A percentile compares a stretch with the other conserved stretches of the same genome.
phyloP scores from a whole-genome alignment of 345 rosid species.

The Corchorus capsularis region DNA sequence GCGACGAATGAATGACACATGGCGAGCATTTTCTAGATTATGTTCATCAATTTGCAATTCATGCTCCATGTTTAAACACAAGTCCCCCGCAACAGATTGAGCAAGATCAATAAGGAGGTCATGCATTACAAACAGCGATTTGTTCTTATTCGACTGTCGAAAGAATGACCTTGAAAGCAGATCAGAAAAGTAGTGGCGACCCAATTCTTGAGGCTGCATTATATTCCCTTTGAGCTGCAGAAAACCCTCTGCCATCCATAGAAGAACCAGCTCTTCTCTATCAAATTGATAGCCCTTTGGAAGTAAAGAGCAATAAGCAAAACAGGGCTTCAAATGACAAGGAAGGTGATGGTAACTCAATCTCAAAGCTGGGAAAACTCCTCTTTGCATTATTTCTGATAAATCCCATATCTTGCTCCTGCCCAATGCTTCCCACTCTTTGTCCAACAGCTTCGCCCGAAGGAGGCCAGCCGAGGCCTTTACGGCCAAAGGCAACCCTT shows the following conservation, averaged over 20 bases:
- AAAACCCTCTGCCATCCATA: conserved; percentile 40
- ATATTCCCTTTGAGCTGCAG: background rate
- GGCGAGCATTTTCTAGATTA: conserved; percentile 13
- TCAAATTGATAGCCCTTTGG: conserved; percentile 22
- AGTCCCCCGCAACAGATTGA: background rate
- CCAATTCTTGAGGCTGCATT: conserved; percentile 14
- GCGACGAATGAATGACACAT: conserved; percentile 19
- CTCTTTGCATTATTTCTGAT: background rate
- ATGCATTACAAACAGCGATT: conserved; percentile 24
- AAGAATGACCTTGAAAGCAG: conserved; percentile 21
- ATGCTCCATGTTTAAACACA: conserved; percentile 12
- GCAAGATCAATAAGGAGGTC: conserved; percentile 34
- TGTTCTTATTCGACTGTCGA: background rate
- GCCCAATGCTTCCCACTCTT: conserved; percentile 22
- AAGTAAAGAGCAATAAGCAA: conserved; percentile 27
- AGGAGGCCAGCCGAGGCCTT: conserved; percentile 17
- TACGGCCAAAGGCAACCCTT: conserved; percentile 22
- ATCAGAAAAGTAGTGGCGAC: conserved; percentile 11
- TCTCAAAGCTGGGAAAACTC: conserved; percentile 10
- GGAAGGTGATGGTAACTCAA: conserved; percentile 33
- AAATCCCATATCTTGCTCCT: conserved; percentile 24
- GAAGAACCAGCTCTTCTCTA: conserved; percentile 14
- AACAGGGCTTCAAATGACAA: conserved; percentile 27
- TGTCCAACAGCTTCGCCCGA: background rate
- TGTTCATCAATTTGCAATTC: background rate